Evolutionary conservation across 106 monocot species (phyloP), one percentile per base, ranked within the genome.

Genomic region (Amphibolis antarctica): DNA sequence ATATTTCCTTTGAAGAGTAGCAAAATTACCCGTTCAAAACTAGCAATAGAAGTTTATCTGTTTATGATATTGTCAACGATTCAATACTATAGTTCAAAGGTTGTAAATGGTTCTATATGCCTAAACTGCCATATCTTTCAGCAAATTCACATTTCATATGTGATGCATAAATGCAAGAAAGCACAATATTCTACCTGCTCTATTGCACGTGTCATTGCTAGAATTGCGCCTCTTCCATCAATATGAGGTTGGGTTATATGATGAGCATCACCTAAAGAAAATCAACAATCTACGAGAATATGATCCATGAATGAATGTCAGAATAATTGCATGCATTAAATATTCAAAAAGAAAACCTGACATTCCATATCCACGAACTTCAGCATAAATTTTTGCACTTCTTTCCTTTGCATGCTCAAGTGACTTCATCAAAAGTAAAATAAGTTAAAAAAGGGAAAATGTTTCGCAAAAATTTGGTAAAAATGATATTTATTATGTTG

Each of bases 341-440:
- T 55, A 55, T 49, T 17, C 31, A 20, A 26, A 63, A 47, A 52
- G 55, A 25, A 64, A 28, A 93, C 93, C 94, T 83, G 96, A 98
- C 87, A 87, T 80, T 71, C 96, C 96, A 76, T 87, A 98, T 24
- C 96, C 96, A 69, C 90, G 73, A 28, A 98, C 66, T 71, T 98
- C 96, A 30, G 90, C 96, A 75, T 98, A 98, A 71, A 98, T 83
- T 71, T 80, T 86, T 51, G 96, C 96, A 65, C 87, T 87, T 46
- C 90, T 73, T 68, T 85, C 77, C 49, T 62, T 77, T 74, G 96
- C 90, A 82, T 98, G 90, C 64, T 90, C 84, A 46, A 91, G 66
- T 68, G 75, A 83, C 86, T 89, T 55, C 15, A 66, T 30, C 42
- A 42, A 53, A 65, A 65, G 31, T 63, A 63, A 63, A 45, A 66